These are phyloP conservation scores for Akanthomyces lecanii DNA, from an alignment of 2,329 filamentous ascomycete genomes.

Conservation along the genomic window DNA sequence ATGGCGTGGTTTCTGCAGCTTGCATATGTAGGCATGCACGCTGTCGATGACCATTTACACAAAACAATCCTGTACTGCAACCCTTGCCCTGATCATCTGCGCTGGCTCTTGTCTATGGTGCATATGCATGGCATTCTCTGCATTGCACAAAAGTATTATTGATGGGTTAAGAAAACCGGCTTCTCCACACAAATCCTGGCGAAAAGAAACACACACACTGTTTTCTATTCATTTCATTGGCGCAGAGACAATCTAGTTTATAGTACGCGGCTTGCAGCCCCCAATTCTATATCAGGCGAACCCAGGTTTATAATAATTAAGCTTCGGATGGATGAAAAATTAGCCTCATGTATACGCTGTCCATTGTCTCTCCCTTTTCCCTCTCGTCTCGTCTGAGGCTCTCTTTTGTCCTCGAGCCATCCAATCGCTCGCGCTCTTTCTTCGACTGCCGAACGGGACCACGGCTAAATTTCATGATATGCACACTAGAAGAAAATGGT, in stretches of 20 bases:
- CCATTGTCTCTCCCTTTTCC: neutral
- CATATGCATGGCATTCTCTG: neutral
- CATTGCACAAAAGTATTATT: neutral
- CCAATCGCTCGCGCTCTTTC: neutral
- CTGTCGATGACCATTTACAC: no score
- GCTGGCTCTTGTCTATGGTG: neutral
- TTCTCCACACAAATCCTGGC: neutral
- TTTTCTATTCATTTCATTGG: neutral
- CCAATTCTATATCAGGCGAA: neutral
- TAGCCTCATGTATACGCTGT: neutral
- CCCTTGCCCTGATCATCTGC: neutral
- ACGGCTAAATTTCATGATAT: neutral
- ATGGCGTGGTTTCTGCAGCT: no score
- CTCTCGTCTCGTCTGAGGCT: neutral
- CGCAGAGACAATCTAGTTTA: neutral
- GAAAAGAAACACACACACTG: no score
- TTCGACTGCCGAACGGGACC: neutral
- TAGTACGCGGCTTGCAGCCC: neutral
- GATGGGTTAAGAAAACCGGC: neutral
- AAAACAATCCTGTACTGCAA: neutral
- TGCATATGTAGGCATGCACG: no score
- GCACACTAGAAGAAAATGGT: neutral
- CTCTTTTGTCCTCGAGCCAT: neutral
- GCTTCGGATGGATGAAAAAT: neutral
- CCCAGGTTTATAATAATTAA: neutral